Evolutionary conservation across 306 rosid species (phyloP).

Genomic region (Nissolia schottii): DNA sequence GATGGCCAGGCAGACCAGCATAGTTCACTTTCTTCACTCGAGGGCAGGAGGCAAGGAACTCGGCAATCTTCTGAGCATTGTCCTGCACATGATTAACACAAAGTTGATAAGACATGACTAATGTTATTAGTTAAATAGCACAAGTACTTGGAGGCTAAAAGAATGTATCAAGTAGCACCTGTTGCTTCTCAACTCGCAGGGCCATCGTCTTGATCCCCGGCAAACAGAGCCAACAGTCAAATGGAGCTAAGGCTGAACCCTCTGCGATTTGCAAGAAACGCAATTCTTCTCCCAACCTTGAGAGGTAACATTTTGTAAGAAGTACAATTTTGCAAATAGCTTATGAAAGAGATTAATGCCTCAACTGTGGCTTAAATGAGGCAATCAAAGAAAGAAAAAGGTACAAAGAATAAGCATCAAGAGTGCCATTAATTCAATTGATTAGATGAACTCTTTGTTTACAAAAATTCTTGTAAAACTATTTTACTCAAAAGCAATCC

Average conservation of each 20-base stretch:
- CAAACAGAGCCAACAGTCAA: conserved; percentile 85
- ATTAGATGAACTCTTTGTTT: too few relatives aligned
- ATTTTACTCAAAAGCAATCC: not conserved
- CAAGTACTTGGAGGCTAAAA: not conserved
- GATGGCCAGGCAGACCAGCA: conserved; percentile 74
- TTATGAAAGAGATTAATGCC: not conserved
- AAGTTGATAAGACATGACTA: not conserved
- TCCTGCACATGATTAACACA: conserved; percentile 46
- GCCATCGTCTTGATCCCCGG: conserved; percentile 92
- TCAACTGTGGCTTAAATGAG: conserved; percentile 9
- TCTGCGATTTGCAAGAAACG: conserved; percentile 87
- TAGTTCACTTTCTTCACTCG: conserved; percentile 72
- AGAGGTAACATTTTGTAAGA: not conserved
- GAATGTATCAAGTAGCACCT: conserved; percentile 51
- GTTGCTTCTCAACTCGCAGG: conserved; percentile 87
- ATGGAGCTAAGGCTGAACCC: conserved; percentile 93
- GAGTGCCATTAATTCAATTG: not conserved
- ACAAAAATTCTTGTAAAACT: not conserved
- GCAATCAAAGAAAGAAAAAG: not conserved
- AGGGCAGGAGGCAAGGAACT: conserved; percentile 77
- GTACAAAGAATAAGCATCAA: not conserved
- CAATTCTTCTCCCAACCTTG: conserved; percentile 77
- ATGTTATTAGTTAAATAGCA: conserved; percentile 6
- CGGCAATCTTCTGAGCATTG: conserved; percentile 91
- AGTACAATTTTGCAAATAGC: not conserved